These are phyloP conservation scores for Nemania sp. DNA, from an alignment of 2,329 filamentous ascomycete genomes.

Conservation along the genomic window DNA sequence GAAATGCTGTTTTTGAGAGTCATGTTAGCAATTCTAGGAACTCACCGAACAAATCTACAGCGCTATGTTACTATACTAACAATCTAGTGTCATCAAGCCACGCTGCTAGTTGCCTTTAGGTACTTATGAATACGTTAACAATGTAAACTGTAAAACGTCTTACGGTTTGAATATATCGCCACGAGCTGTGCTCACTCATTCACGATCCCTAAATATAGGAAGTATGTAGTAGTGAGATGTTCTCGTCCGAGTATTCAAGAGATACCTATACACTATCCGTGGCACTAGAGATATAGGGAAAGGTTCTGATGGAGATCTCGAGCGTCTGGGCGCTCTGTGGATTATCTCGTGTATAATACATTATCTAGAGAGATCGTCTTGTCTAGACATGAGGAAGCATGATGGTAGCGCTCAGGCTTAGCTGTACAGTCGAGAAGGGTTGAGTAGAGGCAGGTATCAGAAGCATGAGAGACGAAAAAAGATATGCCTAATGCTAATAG, in stretches of 20 bases:
- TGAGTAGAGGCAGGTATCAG: background rate
- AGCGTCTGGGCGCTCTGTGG: no score
- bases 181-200: no score
- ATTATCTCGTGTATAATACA: background rate
- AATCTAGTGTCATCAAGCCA: background rate
- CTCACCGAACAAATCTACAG: background rate
- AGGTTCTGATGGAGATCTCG: no score
- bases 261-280: no score
- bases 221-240: no score
- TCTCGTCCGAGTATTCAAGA: no score
- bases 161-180: conserved; percentile 9
- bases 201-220: no score
- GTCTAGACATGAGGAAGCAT: background rate
- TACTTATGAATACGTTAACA: background rate
- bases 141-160: background rate
- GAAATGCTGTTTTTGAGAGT: background rate
- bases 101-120: background rate
- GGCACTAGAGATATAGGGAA: no score
- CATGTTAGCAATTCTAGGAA: background rate
- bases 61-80: background rate
- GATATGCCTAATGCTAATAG: no score
- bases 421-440: background rate
- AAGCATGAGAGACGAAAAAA: no score
- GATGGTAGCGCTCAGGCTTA: background rate
- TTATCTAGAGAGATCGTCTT: conserved; percentile 2